phyloP scores from a whole-genome alignment of 2,329 filamentous ascomycete species.

The Beauveria medogensis region DNA sequence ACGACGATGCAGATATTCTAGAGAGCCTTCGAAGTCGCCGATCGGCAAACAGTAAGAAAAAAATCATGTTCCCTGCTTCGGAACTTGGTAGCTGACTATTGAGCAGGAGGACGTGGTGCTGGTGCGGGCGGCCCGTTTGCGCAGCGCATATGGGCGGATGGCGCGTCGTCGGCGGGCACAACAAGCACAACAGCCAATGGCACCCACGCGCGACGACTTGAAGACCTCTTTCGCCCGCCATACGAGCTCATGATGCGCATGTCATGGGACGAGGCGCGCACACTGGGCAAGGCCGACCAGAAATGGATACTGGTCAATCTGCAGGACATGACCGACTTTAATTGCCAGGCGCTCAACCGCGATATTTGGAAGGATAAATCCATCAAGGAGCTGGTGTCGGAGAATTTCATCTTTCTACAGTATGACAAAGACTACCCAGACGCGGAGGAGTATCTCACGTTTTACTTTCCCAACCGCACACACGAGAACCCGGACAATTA shows the following conservation, averaged over 20 bases:
- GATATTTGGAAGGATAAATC: slow-evolving; percentile 90
- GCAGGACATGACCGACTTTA: slow-evolving; percentile 87
- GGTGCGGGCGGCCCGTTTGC: slow-evolving; percentile 27
- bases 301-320: slow-evolving; percentile 97
- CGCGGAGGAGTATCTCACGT: slow-evolving; percentile 74
- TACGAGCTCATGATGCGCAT: slow-evolving; percentile 79
- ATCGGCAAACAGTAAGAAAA: slow-evolving; percentile 23
- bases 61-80: neutral
- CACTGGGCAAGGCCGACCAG: slow-evolving; percentile 76
- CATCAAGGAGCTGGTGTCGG: slow-evolving; percentile 70
- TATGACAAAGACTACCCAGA: slow-evolving; percentile 79
- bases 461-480: slow-evolving; percentile 68
- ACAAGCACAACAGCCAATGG: slow-evolving; percentile 36
- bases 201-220: slow-evolving; percentile 67
- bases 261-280: slow-evolving; percentile 76
- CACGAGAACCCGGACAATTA: slow-evolving; percentile 83
- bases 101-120: slow-evolving; percentile 13
- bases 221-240: slow-evolving; percentile 86
- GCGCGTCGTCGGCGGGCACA: slow-evolving; percentile 14
- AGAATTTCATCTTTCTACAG: slow-evolving; percentile 94
- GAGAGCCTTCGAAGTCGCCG: slow-evolving; percentile 52
- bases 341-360: slow-evolving; percentile 87
- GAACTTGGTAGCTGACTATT: slow-evolving; percentile 4
- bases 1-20: slow-evolving; percentile 50
- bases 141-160: slow-evolving; percentile 31